Evolutionary conservation across 257 asterid genomes (phyloP).

Genomic region (Solanum dulcamara): DNA sequence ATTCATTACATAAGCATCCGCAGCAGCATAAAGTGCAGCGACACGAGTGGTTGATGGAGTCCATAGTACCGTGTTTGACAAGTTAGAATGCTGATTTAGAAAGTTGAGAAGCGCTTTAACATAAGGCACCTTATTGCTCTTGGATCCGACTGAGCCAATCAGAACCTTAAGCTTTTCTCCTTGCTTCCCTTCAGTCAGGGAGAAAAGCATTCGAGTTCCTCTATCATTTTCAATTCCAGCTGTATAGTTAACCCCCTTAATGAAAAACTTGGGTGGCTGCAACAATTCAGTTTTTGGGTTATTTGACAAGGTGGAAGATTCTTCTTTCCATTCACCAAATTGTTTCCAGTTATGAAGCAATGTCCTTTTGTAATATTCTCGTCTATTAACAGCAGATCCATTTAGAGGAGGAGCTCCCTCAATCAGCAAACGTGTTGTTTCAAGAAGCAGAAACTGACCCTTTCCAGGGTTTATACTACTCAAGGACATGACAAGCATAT

Average conservation of each 20-base stretch:
- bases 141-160: conserved; percentile 89
- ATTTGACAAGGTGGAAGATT: conserved; percentile 4
- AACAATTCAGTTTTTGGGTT: background rate
- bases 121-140: conserved; percentile 77
- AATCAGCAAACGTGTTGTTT: conserved; percentile 49
- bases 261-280: conserved; percentile 2
- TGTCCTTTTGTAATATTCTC: conserved; percentile 43
- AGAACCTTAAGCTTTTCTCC: conserved; percentile 53
- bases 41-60: conserved; percentile 93
- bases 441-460: conserved; percentile 84
- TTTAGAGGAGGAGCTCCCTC: conserved; percentile 28
- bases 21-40: conserved; percentile 90
- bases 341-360: conserved; percentile 31
- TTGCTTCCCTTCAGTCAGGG: conserved; percentile 13
- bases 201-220: conserved; percentile 21
- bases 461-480: conserved; percentile 96
- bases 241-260: background rate
- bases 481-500: conserved; percentile 63
- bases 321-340: conserved; percentile 8
- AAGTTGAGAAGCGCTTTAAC: conserved; percentile 62
- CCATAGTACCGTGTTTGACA: conserved; percentile 77
- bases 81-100: conserved; percentile 45
- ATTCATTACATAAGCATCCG: conserved; percentile 93
- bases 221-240: conserved; percentile 10
- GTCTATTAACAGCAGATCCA: conserved; percentile 18